Base-by-base conservation (phyloP, 179 eudicot species). In the Carnegiea gigantea region DNA sequence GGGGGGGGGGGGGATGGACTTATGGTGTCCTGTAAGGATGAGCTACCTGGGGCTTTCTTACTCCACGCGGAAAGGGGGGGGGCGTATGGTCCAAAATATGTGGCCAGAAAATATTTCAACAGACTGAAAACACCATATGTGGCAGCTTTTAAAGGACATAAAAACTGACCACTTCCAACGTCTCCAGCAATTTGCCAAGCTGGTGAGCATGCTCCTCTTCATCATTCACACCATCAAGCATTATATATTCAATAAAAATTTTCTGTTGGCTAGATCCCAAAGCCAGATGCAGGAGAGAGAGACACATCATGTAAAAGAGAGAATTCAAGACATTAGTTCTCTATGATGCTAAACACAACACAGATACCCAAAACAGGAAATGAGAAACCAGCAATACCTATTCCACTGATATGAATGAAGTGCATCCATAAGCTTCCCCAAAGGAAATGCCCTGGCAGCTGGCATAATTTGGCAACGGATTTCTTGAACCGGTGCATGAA, bases 381-480 rank as follows among this genome's bases (percentile, higher is more conserved):
- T 5, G 6, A 48, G 5, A 33, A 9, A 3, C 4, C 9, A 33
- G 33, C 23, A n/a, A 76, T 78, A 93, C 99, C 99, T 91, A 70
- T 85, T 89, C 84, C 87, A 88, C 80, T 96, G 98, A 83, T 92
- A 96, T 82, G 90, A 90, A 81, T 72, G 87, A 70, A 96, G 89
- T 53, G 97, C 82, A 83, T 83, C 89, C 99, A 96, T 96, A 75
- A 96, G 97, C 89, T 77, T 96, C 70, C 84, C 92, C 85, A 96
- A 84, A 82, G 99, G 99, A 86, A 96, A 96, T 72, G 98, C 99
- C 84, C 98, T 86, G 54, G 99, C 99, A 12, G 98, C 97, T 57
- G 99, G 99, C 99, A 96, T 96, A 81, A 96, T 96, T 82, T 93
- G 95, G 86, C 98, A 96, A 62, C 99, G 98, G 74, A 96, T 92